Evolutionary conservation across 345 rosid species (phyloP).

Genomic region (Balakata baccata): DNA sequence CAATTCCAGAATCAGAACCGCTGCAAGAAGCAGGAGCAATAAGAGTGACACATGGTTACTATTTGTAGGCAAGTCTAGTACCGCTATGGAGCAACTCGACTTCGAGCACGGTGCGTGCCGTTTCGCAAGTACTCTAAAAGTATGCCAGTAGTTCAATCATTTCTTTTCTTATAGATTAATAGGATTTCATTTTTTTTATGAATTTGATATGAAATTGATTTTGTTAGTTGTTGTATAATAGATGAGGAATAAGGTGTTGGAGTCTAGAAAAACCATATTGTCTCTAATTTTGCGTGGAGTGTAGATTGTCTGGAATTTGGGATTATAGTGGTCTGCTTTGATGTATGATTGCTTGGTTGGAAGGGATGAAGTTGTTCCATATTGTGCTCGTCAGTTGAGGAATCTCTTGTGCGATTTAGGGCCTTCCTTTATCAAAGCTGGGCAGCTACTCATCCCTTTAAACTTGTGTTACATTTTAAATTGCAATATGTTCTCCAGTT

Average conservation of each 20-base stretch:
- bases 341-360: conserved; percentile 81
- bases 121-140: conserved; percentile 92
- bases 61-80: conserved; percentile 36
- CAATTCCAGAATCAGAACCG: conserved; percentile 5
- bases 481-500: neutral
- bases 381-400: conserved; percentile 89
- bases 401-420: conserved; percentile 90
- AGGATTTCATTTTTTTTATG: neutral
- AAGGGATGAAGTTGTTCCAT: conserved; percentile 83
- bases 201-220: conserved; percentile 1
- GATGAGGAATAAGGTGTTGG: conserved; percentile 87
- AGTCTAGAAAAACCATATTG: conserved; percentile 59
- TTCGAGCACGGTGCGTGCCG: conserved; percentile 93
- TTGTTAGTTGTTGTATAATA: conserved; percentile 22
- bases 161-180: neutral
- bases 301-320: conserved; percentile 91
- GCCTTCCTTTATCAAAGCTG: conserved; percentile 96
- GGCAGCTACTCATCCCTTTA: conserved; percentile 40
- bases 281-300: conserved; percentile 74
- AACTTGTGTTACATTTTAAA: neutral
- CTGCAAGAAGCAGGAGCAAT: neutral
- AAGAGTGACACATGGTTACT: neutral
- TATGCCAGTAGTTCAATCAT: conserved; percentile 9
- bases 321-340: conserved; percentile 82
- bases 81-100: conserved; percentile 82